Conservation (phyloP, 2,329 filamentous ascomycete species). For the Hypoxylon sp. region DNA sequence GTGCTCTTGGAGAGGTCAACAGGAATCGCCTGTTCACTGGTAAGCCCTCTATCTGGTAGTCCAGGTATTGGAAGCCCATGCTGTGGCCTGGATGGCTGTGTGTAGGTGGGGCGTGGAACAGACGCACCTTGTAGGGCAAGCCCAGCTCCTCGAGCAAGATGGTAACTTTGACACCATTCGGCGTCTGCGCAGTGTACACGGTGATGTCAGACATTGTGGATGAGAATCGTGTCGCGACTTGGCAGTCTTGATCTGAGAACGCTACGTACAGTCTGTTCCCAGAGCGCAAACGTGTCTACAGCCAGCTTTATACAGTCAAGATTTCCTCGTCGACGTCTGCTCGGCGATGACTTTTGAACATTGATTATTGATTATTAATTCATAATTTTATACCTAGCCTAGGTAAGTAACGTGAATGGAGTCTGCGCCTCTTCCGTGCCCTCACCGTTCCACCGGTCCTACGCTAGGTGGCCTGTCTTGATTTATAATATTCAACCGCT, state of each 20-base stretch:
- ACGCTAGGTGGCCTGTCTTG: not conserved
- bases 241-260: slow-evolving; percentile 31
- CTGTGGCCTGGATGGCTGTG: not conserved
- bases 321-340: no score
- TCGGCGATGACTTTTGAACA: no score
- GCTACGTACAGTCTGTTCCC: not conserved
- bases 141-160: slow-evolving; percentile 87
- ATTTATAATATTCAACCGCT: not conserved
- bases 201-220: slow-evolving; percentile 71
- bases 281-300: no score
- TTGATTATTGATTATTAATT: no score
- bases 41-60: no score
- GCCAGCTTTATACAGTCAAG: no score
- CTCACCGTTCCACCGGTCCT: not conserved
- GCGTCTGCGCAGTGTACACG: slow-evolving; percentile 83
- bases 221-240: slow-evolving; percentile 32
- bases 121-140: slow-evolving; percentile 74
- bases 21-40: slow-evolving; percentile 55
- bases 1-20: slow-evolving; percentile 77
- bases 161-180: slow-evolving; percentile 89
- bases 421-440: not conserved
- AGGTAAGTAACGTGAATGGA: no score
- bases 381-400: no score
- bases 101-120: not conserved
- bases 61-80: not conserved